Base-by-base conservation (phyloP, 306 rosid genomes). In the Crotalaria pallida region DNA sequence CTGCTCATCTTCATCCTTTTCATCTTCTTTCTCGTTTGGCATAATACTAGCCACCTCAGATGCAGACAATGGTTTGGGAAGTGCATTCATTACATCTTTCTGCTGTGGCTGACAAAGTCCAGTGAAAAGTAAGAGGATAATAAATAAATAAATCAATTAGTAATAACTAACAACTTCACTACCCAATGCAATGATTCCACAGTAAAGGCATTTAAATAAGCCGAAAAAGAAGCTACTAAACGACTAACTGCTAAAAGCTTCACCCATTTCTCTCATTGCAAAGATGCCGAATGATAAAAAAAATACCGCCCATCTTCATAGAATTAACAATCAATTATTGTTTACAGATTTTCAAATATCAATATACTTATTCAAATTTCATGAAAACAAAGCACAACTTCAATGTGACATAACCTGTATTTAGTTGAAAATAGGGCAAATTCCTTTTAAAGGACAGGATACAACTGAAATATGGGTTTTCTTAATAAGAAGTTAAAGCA, bases 51-150 rank as follows among this genome's bases (percentile, higher is more conserved):
- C 78, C 68, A 77, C 83, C 71, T 67, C 55, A 7, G 84, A 65
- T 13, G 86, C 69, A 59, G 96, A 92, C 62, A 59, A 83, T 52
- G 99, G 95, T 72, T 85, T 86, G 9, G 99, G 99, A 76, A 94
- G 92, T 57, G 87, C 61, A 69, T 79, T 87, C 19, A 73, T 79
- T 70, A 65, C 69, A 61, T 86, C 86, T 51, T 80, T 82, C 73
- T 81, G 82, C 27, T 23, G 88, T 72, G 82, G 85, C 99, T 94
- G 88, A 79, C 77, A 1, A 79, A 75, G 47, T 31, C 58, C 58
- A 77, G 29, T 11, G 33, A 69, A 72, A 58, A 10, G 58, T 6
- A 50, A 40, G 11, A 72, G 13, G n/a, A n/a, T n/a, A 44, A 75
- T 33, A 43, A 50, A 60, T 41, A 41, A 58, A 60, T 41, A 43